Evolutionary conservation across 495 filamentous ascomycete species (phyloP).

Genomic region (Clohesyomyces aquaticus): DNA sequence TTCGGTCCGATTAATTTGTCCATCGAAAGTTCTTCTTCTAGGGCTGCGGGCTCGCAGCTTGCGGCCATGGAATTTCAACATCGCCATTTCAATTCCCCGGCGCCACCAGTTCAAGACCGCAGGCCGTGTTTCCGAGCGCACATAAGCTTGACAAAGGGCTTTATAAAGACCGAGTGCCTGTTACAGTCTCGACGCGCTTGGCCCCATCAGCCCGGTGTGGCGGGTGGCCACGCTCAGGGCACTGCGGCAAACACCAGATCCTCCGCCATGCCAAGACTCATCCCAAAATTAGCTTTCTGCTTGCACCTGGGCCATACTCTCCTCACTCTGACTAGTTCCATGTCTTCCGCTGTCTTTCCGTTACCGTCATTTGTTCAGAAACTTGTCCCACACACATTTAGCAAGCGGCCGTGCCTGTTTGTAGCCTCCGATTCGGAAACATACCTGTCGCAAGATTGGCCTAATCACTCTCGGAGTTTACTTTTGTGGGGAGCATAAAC

Average conservation of each 20-base stretch:
- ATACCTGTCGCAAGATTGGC: no score
- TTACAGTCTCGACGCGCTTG: neutral
- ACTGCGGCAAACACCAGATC: neutral
- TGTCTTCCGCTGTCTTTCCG: neutral
- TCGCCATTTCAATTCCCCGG: neutral
- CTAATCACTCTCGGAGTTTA: neutral
- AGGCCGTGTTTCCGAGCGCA: neutral
- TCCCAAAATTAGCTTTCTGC: neutral
- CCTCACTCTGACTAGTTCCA: neutral
- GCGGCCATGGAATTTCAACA: no score
- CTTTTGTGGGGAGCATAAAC: neutral
- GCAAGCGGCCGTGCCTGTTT: no score
- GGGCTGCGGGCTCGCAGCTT: no score
- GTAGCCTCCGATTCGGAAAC: no score
- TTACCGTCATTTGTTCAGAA: no score
- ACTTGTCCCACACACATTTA: no score
- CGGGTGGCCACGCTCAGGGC: neutral
- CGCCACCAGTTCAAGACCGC: neutral
- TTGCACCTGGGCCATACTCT: neutral
- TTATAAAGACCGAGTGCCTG: neutral
- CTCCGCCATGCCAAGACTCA: neutral
- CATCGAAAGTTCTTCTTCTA: no score
- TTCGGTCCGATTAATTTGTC: no score
- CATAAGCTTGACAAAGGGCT: constrained; percentile 20
- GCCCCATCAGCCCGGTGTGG: neutral